Percentiles rank a stretch among this genome's conserved stretches.
Evolutionary conservation across 352 stramenopile species (phyloP).

Genomic region (Elongisporangium senticosum): DNA sequence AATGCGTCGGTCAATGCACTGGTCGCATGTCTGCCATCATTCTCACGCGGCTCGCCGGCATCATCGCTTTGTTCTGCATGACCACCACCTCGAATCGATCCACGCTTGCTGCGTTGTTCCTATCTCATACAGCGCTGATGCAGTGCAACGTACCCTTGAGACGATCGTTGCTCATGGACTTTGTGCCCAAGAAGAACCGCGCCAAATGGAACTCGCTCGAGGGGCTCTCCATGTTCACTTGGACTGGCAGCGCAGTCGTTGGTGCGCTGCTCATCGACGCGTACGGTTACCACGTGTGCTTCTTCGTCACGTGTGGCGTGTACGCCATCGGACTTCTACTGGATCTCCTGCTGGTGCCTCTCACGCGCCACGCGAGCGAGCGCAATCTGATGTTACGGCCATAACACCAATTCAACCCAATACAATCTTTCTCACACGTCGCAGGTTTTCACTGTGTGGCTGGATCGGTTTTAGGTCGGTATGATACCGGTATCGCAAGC

Average conservation of each 20-base stretch:
- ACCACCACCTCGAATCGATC: slow-evolving; percentile 19
- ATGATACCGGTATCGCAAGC: not conserved
- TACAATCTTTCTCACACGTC: not conserved
- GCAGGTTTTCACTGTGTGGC: not conserved
- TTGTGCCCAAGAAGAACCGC: slow-evolving; percentile 49
- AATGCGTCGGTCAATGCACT: slow-evolving; percentile 24
- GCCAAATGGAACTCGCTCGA: slow-evolving; percentile 72
- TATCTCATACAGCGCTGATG: slow-evolving; percentile 49
- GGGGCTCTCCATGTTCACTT: slow-evolving; percentile 54
- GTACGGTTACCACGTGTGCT: slow-evolving; percentile 63
- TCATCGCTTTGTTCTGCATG: slow-evolving; percentile 43
- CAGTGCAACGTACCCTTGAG: slow-evolving; percentile 56
- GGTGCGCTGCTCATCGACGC: slow-evolving; percentile 50
- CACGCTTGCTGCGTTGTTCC: slow-evolving; percentile 42
- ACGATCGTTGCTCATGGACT: slow-evolving; percentile 73
- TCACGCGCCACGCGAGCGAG: slow-evolving; percentile 29
- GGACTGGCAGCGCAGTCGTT: slow-evolving; percentile 60
- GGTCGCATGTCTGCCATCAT: slow-evolving; percentile 62
- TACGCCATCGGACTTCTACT: slow-evolving; percentile 38
- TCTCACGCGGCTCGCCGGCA: slow-evolving; percentile 27
- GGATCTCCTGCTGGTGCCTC: slow-evolving; percentile 50
- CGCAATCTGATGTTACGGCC: not conserved
- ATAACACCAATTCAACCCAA: not conserved
- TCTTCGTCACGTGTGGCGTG: slow-evolving; percentile 41
- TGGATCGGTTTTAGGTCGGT: not conserved